These are phyloP conservation scores for Hyaloscypha variabilis DNA, from an alignment of 495 filamentous ascomycete genomes.

Conservation along the genomic window DNA sequence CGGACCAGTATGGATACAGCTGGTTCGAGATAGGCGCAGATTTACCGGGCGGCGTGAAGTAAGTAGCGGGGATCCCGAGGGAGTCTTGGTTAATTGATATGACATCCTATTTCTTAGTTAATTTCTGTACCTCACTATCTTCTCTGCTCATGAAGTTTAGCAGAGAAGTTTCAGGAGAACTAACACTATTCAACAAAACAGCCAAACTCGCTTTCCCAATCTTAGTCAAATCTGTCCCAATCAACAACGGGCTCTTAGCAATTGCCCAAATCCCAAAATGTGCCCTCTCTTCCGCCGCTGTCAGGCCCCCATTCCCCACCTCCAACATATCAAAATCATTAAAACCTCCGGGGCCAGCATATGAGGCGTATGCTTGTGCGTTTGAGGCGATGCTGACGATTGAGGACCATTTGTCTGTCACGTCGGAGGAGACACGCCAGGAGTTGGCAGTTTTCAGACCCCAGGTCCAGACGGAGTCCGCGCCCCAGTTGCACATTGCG, in stretches of 20 bases:
- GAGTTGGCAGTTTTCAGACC: constrained; percentile 9
- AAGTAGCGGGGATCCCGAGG: constrained; percentile 15
- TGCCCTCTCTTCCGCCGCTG: constrained; percentile 38
- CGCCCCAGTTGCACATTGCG: constrained; percentile 39
- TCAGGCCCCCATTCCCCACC: constrained; percentile 61
- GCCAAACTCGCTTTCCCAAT: constrained; percentile 6
- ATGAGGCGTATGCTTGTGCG: background rate
- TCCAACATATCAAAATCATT: constrained; percentile 40
- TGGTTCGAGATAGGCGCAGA: background rate
- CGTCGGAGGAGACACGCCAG: constrained; percentile 19
- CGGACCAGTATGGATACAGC: constrained; percentile 19
- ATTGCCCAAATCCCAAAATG: constrained; percentile 43
- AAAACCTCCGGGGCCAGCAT: constrained; percentile 16
- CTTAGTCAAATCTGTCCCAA: constrained; percentile 33
- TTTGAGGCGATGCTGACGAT: constrained; percentile 10
- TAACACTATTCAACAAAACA: background rate
- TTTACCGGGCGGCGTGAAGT: background rate
- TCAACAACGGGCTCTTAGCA: constrained; percentile 33
- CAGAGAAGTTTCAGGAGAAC: background rate
- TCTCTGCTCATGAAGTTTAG: background rate
- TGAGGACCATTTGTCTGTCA: constrained; percentile 12
- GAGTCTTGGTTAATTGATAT: constrained; percentile 24
- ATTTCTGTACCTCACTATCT: background rate
- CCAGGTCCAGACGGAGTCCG: constrained; percentile 19
- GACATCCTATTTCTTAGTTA: constrained; percentile 8